These are phyloP conservation scores for Starmerella stigmatis DNA, from an alignment of 805 yeast genomes.

Conservation along the genomic window DNA sequence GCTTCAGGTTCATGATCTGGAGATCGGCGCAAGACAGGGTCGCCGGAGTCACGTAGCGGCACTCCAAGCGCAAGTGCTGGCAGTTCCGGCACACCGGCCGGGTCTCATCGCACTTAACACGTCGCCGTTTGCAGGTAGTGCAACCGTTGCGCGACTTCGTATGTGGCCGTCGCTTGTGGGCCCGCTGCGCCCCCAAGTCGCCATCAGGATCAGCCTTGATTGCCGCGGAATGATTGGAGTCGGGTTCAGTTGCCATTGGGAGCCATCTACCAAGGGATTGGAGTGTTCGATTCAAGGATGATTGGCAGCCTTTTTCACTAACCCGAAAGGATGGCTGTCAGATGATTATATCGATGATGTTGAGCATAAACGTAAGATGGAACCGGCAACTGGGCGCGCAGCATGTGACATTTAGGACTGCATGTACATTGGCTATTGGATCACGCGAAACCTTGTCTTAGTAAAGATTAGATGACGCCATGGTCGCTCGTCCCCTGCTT, in stretches of 20 bases:
- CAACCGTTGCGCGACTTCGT: constrained; percentile 85
- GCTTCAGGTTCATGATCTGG: constrained; percentile 64
- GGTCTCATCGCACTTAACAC: constrained; percentile 87
- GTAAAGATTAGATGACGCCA: too few species aligned
- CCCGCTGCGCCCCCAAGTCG: not conserved
- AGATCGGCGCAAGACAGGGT: constrained; percentile 32
- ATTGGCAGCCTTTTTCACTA: constrained; percentile 6
- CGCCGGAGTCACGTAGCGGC: constrained; percentile 44
- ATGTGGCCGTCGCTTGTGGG: constrained; percentile 67
- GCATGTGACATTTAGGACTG: too few species aligned
- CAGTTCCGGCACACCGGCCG: constrained; percentile 77
- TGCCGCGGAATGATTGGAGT: not conserved
- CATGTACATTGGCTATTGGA: too few species aligned
- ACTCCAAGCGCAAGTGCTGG: constrained; percentile 62
- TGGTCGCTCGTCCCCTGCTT: too few species aligned
- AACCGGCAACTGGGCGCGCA: too few species aligned
- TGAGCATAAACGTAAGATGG: not conserved
- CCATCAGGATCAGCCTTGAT: constrained; percentile 8
- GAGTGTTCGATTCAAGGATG: not conserved
- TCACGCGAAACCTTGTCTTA: too few species aligned
- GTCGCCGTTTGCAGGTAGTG: constrained; percentile 72
- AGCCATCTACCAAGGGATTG: not conserved
- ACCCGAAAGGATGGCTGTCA: constrained; percentile 2
- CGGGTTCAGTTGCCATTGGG: constrained; percentile 8
- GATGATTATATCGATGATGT: not conserved